phyloP scores from a whole-genome alignment of 1,139 yeast genomes.

The Diutina neorugosa region DNA sequence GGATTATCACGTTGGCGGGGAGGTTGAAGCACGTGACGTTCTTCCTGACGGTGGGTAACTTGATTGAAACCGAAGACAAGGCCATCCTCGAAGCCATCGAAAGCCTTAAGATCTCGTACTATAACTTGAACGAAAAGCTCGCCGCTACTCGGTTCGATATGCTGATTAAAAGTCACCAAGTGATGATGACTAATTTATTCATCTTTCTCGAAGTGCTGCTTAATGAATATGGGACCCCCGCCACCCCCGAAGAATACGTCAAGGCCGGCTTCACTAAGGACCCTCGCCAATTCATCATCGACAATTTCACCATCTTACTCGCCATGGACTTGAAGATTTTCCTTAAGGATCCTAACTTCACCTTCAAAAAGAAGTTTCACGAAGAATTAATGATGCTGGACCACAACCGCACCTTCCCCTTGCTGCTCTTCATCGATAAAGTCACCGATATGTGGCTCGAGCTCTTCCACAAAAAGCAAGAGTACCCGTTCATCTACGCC shows the following conservation, averaged over 20 bases:
- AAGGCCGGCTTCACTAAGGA: slow-evolving; percentile 37
- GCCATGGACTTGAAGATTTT: slow-evolving; percentile 42
- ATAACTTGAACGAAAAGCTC: slow-evolving; percentile 27
- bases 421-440: slow-evolving; percentile 24
- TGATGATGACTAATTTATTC: slow-evolving; percentile 30
- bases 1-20: slow-evolving; percentile 31
- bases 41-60: slow-evolving; percentile 28
- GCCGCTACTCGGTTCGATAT: slow-evolving; percentile 25
- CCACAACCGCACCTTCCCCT: slow-evolving; percentile 31
- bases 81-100: slow-evolving; percentile 21
- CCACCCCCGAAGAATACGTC: slow-evolving; percentile 32
- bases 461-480: slow-evolving; percentile 22
- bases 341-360: slow-evolving; percentile 41
- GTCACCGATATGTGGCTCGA: slow-evolving; percentile 28
- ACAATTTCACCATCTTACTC: slow-evolving; percentile 27
- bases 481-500: slow-evolving; percentile 27
- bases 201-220: slow-evolving; percentile 28
- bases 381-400: slow-evolving; percentile 45
- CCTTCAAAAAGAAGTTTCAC: slow-evolving; percentile 45
- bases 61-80: slow-evolving; percentile 29
- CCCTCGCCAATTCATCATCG: slow-evolving; percentile 30
- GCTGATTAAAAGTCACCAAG: slow-evolving; percentile 28
- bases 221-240: slow-evolving; percentile 33
- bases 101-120: slow-evolving; percentile 24
- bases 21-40: slow-evolving; percentile 34